Evolutionary conservation across 352 stramenopile genomes (phyloP), one percentile per base, ranked within the genome.

Genomic region (Phytophthora pisi): DNA sequence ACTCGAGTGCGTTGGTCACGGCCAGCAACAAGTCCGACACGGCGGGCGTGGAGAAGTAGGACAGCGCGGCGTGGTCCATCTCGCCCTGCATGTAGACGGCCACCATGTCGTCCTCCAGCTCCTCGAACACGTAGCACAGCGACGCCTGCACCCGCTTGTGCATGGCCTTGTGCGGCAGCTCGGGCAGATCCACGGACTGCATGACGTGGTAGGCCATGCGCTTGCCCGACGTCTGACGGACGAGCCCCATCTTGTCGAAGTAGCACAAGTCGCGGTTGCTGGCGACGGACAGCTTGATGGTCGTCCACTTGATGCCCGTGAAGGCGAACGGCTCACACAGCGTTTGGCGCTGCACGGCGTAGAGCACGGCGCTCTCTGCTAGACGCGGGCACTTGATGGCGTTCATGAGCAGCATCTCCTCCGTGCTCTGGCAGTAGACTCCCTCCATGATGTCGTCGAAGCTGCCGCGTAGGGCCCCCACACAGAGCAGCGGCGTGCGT

Each of bases 381-480:
- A 79, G 45, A 36, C 68, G 63, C 10, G 75, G 66, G 43, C 70
- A 79, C 11, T 68, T 77, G 57, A 87, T 64, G 42, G 74, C 64
- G 45, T 76, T 73, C 52, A 70, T 74, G 20, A 83, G 68, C 24
- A 81, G 74, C 71, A 87, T 77, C 5, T 79, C 76, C 30, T 79
- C 57, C 10, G 75, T 81, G n/a, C 64, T 73, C 11, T 75, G 57
- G 50, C 67, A 71, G 57, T 84, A 75, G 7, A 84, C 20, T 0
- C 71, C 79, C 24, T 79, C 77, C 58, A 87, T 77, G 49, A 84
- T 70, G 49, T 83, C 79, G 28, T 87, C 74, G 31, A 87, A 78
- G 43, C 64, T 71, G 7, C 70, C 74, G 6, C 68, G 57, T 23
- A 84, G 52, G 18, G 73, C 68, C 8, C 75, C 76, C 13, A 82